phyloP scores from a whole-genome alignment of 78 protist genomes.

The Dictyostelium capitatum region DNA sequence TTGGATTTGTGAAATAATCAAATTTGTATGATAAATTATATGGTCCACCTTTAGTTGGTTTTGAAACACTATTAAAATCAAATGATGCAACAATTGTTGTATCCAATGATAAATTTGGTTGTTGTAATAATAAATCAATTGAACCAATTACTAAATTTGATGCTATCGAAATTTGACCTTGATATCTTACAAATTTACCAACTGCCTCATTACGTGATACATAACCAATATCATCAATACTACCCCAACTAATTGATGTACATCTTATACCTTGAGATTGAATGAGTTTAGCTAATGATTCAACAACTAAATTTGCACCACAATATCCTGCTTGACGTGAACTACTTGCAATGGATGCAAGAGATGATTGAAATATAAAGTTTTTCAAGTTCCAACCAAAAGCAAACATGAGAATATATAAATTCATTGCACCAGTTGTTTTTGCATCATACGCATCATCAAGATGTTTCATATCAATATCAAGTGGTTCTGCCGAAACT shows the following conservation, averaged over 20 bases:
- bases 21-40: not conserved
- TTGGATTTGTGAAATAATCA: not conserved
- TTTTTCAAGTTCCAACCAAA: not conserved
- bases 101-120: not conserved
- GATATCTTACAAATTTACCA: not conserved
- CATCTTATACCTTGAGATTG: slow-evolving; percentile 43
- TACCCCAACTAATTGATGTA: slow-evolving; percentile 68
- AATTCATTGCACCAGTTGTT: slow-evolving; percentile 69
- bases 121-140: not conserved
- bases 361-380: slow-evolving; percentile 71
- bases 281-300: slow-evolving; percentile 54
- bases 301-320: slow-evolving; percentile 85
- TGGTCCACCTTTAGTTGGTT: not conserved
- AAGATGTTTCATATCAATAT: not conserved
- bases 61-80: not conserved
- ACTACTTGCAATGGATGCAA: slow-evolving; percentile 42
- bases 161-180: not conserved
- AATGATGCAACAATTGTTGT: not conserved
- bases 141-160: not conserved
- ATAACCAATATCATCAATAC: slow-evolving; percentile 35
- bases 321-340: slow-evolving; percentile 78
- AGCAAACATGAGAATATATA: not conserved
- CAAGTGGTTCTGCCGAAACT: not conserved
- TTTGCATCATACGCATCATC: slow-evolving; percentile 28
- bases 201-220: slow-evolving; percentile 42